These are phyloP conservation scores for Pontederia paniculata DNA, from an alignment of 176 grass and related monocot genomes.

Conservation along the genomic window DNA sequence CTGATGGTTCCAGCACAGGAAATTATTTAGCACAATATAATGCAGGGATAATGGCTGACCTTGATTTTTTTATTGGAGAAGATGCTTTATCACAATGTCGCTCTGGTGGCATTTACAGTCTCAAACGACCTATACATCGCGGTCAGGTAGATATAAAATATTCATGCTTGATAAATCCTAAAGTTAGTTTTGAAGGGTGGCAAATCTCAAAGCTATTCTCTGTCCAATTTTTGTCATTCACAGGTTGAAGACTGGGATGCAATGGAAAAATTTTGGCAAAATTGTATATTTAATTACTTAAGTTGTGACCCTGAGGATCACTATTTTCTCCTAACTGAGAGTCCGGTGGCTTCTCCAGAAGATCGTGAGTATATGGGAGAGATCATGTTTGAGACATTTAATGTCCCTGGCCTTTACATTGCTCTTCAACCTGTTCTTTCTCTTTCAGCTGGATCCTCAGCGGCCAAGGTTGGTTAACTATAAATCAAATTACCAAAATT, in stretches of 20 bases:
- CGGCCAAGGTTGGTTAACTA: slow-evolving; percentile 37
- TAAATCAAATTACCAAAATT: neutral
- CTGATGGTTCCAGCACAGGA: slow-evolving; percentile 46
- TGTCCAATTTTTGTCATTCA: slow-evolving; percentile 4
- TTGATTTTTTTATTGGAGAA: slow-evolving; percentile 88
- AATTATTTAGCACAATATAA: slow-evolving; percentile 94
- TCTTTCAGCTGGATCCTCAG: slow-evolving; percentile 77
- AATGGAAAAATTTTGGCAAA: slow-evolving; percentile 98
- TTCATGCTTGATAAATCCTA: neutral
- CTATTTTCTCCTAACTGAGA: slow-evolving; percentile 92
- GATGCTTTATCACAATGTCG: slow-evolving; percentile 55
- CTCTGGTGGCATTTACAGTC: slow-evolving; percentile 65
- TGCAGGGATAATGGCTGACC: slow-evolving; percentile 96
- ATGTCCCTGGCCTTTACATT: slow-evolving; percentile 90
- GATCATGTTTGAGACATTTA: slow-evolving; percentile 99
- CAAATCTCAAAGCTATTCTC: neutral
- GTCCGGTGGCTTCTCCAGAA: slow-evolving; percentile 75
- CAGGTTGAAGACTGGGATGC: slow-evolving; percentile 95
- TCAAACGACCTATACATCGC: slow-evolving; percentile 55
- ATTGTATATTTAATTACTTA: slow-evolving; percentile 86
- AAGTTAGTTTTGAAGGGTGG: too few species aligned
- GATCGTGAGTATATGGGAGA: slow-evolving; percentile 90
- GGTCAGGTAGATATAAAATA: slow-evolving; percentile 44
- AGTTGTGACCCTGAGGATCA: slow-evolving; percentile 90
- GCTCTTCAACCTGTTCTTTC: slow-evolving; percentile 83